Evolutionary conservation across 495 filamentous ascomycete species (phyloP).

Genomic region (Penicillium malachiteum): DNA sequence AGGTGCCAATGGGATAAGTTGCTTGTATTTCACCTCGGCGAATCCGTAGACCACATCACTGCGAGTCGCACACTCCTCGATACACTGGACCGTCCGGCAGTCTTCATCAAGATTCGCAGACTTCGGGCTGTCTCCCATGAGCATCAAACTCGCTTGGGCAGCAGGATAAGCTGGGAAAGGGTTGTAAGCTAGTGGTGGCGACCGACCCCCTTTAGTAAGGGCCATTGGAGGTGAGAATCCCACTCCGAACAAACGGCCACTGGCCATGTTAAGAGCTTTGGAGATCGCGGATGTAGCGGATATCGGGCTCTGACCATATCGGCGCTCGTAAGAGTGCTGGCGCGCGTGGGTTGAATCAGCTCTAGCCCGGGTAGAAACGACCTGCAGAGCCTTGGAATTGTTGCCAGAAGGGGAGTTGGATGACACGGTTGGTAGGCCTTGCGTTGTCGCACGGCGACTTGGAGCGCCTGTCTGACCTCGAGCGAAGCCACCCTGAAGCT

Average conservation of each 20-base stretch:
- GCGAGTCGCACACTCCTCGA: constrained; percentile 87
- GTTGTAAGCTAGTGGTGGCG: constrained; percentile 74
- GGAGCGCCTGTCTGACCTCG: constrained; percentile 47
- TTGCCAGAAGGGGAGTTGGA: constrained; percentile 34
- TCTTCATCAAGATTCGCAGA: constrained; percentile 73
- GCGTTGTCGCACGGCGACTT: constrained; percentile 68
- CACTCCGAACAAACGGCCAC: constrained; percentile 75
- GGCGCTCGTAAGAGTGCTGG: constrained; percentile 74
- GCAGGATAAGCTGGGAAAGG: constrained; percentile 84
- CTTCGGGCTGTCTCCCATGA: constrained; percentile 66
- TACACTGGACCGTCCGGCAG: constrained; percentile 66
- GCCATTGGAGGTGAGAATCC: constrained; percentile 68
- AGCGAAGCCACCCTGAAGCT: constrained; percentile 45
- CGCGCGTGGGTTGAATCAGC: constrained; percentile 64
- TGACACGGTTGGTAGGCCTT: constrained; percentile 51
- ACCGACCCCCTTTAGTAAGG: constrained; percentile 63
- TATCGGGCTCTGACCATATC: constrained; percentile 70
- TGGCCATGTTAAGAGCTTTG: constrained; percentile 92
- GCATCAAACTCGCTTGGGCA: constrained; percentile 54
- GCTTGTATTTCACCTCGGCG: constrained; percentile 97
- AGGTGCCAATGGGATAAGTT: constrained; percentile 83
- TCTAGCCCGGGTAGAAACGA: constrained; percentile 59
- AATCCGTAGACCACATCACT: constrained; percentile 96
- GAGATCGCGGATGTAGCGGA: constrained; percentile 86
- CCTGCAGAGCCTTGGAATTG: constrained; percentile 63